Conservation (phyloP, 2,329 filamentous ascomycete species). For the Botrytis porri region DNA sequence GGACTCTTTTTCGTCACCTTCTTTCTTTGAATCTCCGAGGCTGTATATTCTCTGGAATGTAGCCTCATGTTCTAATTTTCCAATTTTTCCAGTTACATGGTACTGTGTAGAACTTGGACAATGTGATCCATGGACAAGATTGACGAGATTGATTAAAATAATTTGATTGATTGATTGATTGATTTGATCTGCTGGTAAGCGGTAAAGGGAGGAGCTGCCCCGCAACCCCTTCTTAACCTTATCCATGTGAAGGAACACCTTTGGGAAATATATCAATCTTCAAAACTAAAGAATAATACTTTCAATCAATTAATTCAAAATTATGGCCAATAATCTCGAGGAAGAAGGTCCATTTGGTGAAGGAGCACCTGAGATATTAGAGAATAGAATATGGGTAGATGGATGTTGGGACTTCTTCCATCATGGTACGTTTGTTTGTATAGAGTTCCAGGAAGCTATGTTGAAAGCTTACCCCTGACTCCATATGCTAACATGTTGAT, state of each 20-base stretch:
- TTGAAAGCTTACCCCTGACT: background rate
- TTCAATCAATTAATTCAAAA: conserved; percentile 10
- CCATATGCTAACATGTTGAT: conserved; percentile 10
- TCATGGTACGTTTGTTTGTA: conserved; percentile 60
- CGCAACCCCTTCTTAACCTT: conserved; percentile 1
- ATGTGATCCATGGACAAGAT: background rate
- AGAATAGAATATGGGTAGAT: conserved; percentile 92
- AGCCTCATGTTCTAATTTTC: background rate
- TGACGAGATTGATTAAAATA: conserved; percentile 1
- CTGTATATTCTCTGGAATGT: background rate
- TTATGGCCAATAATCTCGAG: conserved; percentile 24
- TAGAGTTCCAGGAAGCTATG: background rate
- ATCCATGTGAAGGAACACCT: background rate
- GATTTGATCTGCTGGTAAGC: conserved; percentile 2
- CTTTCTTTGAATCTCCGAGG: background rate
- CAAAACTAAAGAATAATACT: background rate
- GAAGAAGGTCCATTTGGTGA: conserved; percentile 33
- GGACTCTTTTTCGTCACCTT: conserved; percentile 8
- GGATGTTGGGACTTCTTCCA: conserved; percentile 99
- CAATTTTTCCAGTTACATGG: background rate
- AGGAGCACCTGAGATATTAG: conserved; percentile 38
- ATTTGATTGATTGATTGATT: background rate
- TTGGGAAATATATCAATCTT: background rate
- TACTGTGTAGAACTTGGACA: background rate
- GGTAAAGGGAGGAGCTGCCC: conserved; percentile 9